phyloP scores from a whole-genome alignment of 225 moss, liverwort and hornwort species.

The Polytrichum commune region DNA sequence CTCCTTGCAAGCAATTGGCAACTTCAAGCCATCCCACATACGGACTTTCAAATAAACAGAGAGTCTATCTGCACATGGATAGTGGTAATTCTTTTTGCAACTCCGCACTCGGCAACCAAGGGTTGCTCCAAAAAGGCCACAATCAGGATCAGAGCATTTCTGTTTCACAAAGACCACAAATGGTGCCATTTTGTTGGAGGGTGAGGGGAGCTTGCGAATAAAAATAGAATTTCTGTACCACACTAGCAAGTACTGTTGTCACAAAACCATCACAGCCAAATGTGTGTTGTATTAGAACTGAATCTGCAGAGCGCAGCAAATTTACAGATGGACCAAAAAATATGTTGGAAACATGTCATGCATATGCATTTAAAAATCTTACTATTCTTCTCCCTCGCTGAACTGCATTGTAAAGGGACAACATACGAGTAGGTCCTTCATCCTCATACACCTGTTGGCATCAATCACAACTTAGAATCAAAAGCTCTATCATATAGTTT shows the following conservation, averaged over 20 bases:
- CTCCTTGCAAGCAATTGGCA: slow-evolving; percentile 76
- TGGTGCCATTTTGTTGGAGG: too few relatives aligned
- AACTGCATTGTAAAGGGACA: slow-evolving; percentile 31
- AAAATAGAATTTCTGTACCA: too few relatives aligned
- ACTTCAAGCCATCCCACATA: slow-evolving; percentile 85
- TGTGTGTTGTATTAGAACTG: too few relatives aligned
- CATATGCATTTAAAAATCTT: slow-evolving; percentile 12
- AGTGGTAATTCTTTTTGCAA: slow-evolving; percentile 78
- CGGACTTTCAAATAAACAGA: slow-evolving; percentile 62
- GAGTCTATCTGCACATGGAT: slow-evolving; percentile 84
- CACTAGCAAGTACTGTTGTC: too few relatives aligned
- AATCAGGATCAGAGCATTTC: slow-evolving; percentile 74
- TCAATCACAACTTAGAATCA: background rate
- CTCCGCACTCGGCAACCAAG: slow-evolving; percentile 77
- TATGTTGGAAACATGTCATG: too few relatives aligned
- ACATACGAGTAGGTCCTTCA: slow-evolving; percentile 25
- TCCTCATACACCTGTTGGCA: slow-evolving; percentile 63
- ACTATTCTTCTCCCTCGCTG: slow-evolving; percentile 46
- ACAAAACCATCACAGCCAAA: too few relatives aligned
- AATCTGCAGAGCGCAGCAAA: too few relatives aligned
- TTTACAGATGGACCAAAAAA: too few relatives aligned
- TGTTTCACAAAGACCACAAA: slow-evolving; percentile 19
- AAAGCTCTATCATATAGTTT: too few relatives aligned
- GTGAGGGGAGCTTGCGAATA: too few relatives aligned
- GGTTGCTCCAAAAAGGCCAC: slow-evolving; percentile 78